Evolutionary conservation across 1,284 basidiomycete species (phyloP).

Genomic region (Retiboletus flavoniger): DNA sequence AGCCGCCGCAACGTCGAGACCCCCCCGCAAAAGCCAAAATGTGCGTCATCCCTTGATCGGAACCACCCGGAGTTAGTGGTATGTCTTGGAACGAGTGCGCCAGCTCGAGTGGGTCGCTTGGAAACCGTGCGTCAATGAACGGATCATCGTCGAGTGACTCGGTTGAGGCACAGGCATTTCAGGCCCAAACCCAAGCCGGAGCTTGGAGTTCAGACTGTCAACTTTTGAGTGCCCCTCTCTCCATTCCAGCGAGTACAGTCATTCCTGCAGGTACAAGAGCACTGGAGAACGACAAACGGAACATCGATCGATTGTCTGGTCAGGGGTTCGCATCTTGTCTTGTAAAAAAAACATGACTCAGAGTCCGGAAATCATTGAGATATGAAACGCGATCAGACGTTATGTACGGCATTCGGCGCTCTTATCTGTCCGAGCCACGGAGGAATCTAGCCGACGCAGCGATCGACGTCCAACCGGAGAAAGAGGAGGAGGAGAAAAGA

Average conservation of each 20-base stretch:
- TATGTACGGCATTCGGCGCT: background rate
- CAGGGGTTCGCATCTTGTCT: background rate
- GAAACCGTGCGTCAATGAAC: slow-evolving; percentile 3
- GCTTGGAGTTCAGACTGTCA: background rate
- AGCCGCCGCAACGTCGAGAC: background rate
- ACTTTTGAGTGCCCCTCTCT: background rate
- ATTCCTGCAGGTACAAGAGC: background rate
- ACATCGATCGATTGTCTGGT: slow-evolving; percentile 1
- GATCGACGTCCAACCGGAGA: background rate
- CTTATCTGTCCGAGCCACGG: slow-evolving; percentile 1
- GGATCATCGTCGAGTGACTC: slow-evolving; percentile 14
- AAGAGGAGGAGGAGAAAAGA: background rate
- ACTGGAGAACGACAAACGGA: background rate
- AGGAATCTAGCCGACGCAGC: background rate
- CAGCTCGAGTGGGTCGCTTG: background rate
- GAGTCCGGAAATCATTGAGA: too few species aligned
- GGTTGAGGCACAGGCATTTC: background rate
- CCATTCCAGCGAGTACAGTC: background rate
- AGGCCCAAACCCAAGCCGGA: slow-evolving; percentile 4
- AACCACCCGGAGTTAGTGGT: background rate
- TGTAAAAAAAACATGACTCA: background rate
- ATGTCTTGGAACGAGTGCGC: background rate
- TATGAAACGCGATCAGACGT: slow-evolving; percentile 7
- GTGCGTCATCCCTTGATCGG: slow-evolving; percentile 27
- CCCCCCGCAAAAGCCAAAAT: slow-evolving; percentile 23